Percentiles rank a stretch among this genome's conserved stretches.
Conservation (phyloP, 176 grass and related monocot genomes). For the Thinopyrum elongatum region DNA sequence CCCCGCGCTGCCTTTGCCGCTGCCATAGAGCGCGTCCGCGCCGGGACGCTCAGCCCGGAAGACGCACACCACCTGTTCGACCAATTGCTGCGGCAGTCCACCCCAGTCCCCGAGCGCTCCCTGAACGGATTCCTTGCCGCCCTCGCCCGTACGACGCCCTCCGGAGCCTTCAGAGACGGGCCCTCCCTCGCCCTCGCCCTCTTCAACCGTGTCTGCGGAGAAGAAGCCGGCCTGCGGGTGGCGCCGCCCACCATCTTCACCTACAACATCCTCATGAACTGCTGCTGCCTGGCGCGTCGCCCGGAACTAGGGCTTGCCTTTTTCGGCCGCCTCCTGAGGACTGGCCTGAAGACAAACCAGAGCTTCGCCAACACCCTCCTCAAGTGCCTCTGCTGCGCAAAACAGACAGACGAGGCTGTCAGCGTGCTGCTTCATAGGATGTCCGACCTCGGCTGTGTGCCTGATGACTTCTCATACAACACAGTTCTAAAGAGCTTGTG, state of each 20-base stretch:
- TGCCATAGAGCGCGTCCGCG: not conserved
- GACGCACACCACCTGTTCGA: not conserved
- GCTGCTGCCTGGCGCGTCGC: not conserved
- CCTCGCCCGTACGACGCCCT: not conserved
- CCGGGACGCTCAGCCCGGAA: not conserved
- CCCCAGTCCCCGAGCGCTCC: not conserved
- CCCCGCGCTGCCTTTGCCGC: not conserved
- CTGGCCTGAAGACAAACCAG: not conserved
- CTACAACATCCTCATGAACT: not conserved
- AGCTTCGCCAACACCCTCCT: not conserved
- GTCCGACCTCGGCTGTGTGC: conserved; percentile 27
- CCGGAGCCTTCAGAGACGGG: not conserved
- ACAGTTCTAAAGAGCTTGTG: conserved; percentile 28
- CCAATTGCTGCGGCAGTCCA: not conserved
- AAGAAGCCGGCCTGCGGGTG: not conserved
- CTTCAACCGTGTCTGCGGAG: not conserved
- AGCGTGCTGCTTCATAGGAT: conserved; percentile 20
- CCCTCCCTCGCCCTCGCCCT: not conserved
- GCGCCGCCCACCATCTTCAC: not conserved
- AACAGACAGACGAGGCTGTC: not conserved
- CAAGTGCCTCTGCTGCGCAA: conserved; percentile 16
- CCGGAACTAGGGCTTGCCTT: not conserved
- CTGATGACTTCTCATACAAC: not conserved
- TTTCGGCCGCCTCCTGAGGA: not conserved
- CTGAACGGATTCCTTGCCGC: not conserved